A percentile compares a stretch with the other conserved stretches of the same genome.
These are phyloP conservation scores for Starmerella stigmatis DNA, from an alignment of 805 yeast species.

Conservation along the genomic window DNA sequence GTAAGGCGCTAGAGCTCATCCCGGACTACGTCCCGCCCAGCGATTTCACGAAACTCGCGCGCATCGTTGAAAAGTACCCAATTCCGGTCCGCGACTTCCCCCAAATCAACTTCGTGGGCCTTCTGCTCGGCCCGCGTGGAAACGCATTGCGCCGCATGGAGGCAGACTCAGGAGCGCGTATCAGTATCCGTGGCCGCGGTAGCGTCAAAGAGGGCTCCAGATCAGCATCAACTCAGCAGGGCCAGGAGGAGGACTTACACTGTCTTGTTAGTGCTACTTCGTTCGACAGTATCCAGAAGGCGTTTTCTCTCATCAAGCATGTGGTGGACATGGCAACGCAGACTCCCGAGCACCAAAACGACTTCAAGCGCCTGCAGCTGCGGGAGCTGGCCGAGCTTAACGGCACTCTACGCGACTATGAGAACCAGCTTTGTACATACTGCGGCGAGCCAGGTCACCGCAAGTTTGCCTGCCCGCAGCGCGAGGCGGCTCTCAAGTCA, in stretches of 20 bases:
- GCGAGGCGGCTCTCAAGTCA: constrained; percentile 40
- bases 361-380: constrained; percentile 77
- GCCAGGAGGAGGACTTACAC: constrained; percentile 72
- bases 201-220: constrained; percentile 76
- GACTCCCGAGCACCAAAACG: constrained; percentile 90
- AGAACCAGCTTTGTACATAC: constrained; percentile 47
- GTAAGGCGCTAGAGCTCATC: constrained; percentile 55
- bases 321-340: constrained; percentile 74
- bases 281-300: constrained; percentile 64
- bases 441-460: constrained; percentile 79
- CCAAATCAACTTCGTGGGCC: constrained; percentile 84
- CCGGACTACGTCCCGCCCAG: constrained; percentile 74
- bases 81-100: constrained; percentile 83
- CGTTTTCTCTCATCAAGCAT: constrained; percentile 60
- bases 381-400: constrained; percentile 86
- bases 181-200: constrained; percentile 90
- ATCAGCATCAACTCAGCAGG: constrained; percentile 33
- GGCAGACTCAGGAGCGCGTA: constrained; percentile 74
- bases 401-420: constrained; percentile 85
- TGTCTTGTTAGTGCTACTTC: constrained; percentile 77
- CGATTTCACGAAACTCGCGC: constrained; percentile 61
- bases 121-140: constrained; percentile 90
- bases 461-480: constrained; percentile 71
- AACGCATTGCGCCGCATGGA: constrained; percentile 73
- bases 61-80: constrained; percentile 68